Base-by-base conservation (phyloP, 768 basidiomycete genomes). In the Dioszegia crocea region DNA sequence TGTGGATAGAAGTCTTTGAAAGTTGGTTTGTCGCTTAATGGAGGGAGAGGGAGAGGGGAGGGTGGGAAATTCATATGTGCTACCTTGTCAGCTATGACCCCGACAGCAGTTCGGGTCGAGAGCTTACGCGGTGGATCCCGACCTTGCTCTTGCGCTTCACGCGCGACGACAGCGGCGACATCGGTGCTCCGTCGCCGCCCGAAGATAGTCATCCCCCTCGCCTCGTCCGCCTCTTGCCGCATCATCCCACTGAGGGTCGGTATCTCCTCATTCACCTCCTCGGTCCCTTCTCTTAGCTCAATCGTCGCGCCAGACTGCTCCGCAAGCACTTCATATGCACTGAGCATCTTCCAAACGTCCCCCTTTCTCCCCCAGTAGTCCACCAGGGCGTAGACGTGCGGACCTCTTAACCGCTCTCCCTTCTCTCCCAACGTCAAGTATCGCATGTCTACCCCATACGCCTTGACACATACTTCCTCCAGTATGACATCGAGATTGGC, bases 271-370 rank as follows among this genome's bases (percentile, higher is more conserved):
- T 39, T 38, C 14, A 3, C 19, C 24, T 27, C 51, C 5, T n/a
- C 38, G 8, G n/a, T 29, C 10, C 19, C 51, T 2, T 24, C 51
- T 3, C 38, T 4, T 3, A 29, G 12, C n/a, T 17, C 19, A 40
- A 21, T 21, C 33, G 38, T 26, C 27, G 30, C 29, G n/a, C 8
- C 40, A 2, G 14, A 21, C 40, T 46, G 23, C 54, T 56, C 54
- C 29, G n/a, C 54, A 19, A 56, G 41, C 19, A 45, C 31, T 38
- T 56, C 54, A 27, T 45, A 56, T 21, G 43, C 21, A 29, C 43
- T 45, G n/a, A 56, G 29, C 54, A 56, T 56, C 41, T 46, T 44
- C 54, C 54, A 56, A 1, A 56, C 54, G 4, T 56, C 43, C 19
- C 41, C 54, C 54, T 56, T 56, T 19, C 31, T 21, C 5, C 54